Percentiles rank a stretch among this genome's conserved stretches.
These are phyloP conservation scores for Beauveria bassiana DNA, from an alignment of 2,329 filamentous ascomycete species.

Conservation along the genomic window DNA sequence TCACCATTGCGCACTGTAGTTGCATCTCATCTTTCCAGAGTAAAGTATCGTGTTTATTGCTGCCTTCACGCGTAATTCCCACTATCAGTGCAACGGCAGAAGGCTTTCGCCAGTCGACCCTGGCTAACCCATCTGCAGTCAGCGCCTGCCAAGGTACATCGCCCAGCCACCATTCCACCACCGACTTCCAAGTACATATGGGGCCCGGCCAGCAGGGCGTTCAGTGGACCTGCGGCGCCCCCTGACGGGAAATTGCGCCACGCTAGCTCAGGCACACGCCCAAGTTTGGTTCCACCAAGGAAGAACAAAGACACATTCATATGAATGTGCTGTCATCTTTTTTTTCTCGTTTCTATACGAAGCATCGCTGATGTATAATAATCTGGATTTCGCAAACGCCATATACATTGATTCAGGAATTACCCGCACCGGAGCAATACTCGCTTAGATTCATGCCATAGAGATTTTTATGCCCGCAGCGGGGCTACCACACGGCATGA, in stretches of 20 bases:
- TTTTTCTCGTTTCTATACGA: not conserved
- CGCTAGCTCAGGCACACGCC: slow-evolving; percentile 3
- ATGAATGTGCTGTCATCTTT: not conserved
- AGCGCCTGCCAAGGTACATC: not conserved
- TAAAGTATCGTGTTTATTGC: not conserved
- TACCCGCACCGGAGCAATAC: not conserved
- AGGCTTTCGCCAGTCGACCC: not conserved
- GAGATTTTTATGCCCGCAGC: not conserved
- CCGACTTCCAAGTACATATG: not conserved
- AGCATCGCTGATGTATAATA: too few species aligned
- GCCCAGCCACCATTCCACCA: not conserved
- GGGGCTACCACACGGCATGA: not conserved
- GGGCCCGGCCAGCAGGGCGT: not conserved
- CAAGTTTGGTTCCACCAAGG: not conserved
- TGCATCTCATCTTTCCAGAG: not conserved
- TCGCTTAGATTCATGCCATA: not conserved
- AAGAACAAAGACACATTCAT: not conserved
- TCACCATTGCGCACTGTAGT: not conserved
- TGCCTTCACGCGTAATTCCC: not conserved
- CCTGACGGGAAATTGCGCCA: slow-evolving; percentile 5
- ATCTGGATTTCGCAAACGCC: too few species aligned
- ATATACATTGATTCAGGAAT: too few species aligned
- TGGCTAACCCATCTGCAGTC: not conserved
- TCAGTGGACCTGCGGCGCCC: not conserved
- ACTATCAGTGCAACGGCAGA: not conserved